Base-by-base conservation (phyloP, 495 filamentous ascomycete genomes). In the Aspergillus wentii region DNA sequence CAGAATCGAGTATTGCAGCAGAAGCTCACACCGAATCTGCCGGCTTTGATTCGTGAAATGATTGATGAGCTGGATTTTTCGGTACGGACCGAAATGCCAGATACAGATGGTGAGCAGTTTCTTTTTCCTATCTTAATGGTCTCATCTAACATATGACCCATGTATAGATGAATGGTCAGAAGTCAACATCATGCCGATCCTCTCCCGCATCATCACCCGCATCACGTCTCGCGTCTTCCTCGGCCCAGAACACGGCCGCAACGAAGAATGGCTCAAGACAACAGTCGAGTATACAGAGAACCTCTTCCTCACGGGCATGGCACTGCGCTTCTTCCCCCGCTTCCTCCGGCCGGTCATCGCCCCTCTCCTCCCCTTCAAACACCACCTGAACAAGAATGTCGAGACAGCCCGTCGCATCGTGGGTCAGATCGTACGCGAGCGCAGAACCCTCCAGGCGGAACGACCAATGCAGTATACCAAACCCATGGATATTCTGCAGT, bases 171-270 rank as follows among this genome's bases (percentile, higher is more conserved):
- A 25, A 5, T 25, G 22, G 22, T 6, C 22, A 5, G 22, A 25
- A 10, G 22, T 25, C 6, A 5, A 25, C 6, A 25, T 25, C 10
- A 10, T 5, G 6, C 20, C 5, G 3, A 38, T 17, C 14, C 18
- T 38, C 29, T 20, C 42, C 11, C 10, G 61, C 15, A 62, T 77
- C 14, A 68, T 80, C 5, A 69, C 70, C 25, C 63, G 59, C 9
- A 50, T 75, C n/a, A 71, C 72, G 0, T 66, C 69, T 28, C 54
- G 72, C 14, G 48, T 73, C 9, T 78, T 78, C 36, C 61, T 76
- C 33, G 76, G 74, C 13, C 40, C 52, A 1, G 57, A 66, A 9
- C 43, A 75, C 8, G 71, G 68, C 39, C 63, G 69, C 5, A 51
- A 69, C 5, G 59, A 69, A 30, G 65, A 73, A 20, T 80, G 78